phyloP scores from a whole-genome alignment of 1,284 basidiomycete species.

The Ustilago sp. region DNA sequence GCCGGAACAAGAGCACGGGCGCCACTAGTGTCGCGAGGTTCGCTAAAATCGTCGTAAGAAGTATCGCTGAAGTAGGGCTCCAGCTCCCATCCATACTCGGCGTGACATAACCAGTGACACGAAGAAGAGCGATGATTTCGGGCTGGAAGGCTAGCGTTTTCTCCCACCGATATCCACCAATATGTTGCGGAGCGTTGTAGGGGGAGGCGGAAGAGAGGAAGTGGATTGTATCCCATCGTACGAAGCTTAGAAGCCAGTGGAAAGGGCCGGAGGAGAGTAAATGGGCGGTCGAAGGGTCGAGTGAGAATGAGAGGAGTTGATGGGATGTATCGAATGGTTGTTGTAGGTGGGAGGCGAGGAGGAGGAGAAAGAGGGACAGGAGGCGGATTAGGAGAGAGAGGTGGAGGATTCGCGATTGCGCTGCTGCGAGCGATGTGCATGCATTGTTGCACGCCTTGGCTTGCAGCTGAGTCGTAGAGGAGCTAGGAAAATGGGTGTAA shows the following conservation, averaged over 20 bases:
- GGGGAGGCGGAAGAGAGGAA: constrained; percentile 72
- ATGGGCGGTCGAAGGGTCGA: constrained; percentile 19
- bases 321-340: constrained; percentile 62
- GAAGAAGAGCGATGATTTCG: constrained; percentile 70
- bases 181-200: not conserved
- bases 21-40: constrained; percentile 70
- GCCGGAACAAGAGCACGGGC: constrained; percentile 73
- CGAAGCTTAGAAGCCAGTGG: constrained; percentile 55
- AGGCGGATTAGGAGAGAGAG: constrained; percentile 29
- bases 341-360: constrained; percentile 29
- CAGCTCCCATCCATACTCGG: constrained; percentile 34
- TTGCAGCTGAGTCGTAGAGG: too few species aligned
- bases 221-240: constrained; percentile 93
- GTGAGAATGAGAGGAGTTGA: constrained; percentile 39
- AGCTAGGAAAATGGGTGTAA: not conserved
- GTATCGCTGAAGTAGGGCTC: constrained; percentile 45
- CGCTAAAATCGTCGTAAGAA: constrained; percentile 40
- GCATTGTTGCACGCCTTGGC: not conserved
- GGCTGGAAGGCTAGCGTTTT: constrained; percentile 90
- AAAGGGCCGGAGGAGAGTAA: constrained; percentile 16
- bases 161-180: constrained; percentile 77
- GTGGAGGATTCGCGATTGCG: constrained; percentile 20
- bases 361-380: constrained; percentile 24
- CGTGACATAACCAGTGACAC: constrained; percentile 31
- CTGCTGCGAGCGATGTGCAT: not conserved